Evolutionary conservation across 345 rosid species (phyloP).

Genomic region (Dipteronia sinensis): DNA sequence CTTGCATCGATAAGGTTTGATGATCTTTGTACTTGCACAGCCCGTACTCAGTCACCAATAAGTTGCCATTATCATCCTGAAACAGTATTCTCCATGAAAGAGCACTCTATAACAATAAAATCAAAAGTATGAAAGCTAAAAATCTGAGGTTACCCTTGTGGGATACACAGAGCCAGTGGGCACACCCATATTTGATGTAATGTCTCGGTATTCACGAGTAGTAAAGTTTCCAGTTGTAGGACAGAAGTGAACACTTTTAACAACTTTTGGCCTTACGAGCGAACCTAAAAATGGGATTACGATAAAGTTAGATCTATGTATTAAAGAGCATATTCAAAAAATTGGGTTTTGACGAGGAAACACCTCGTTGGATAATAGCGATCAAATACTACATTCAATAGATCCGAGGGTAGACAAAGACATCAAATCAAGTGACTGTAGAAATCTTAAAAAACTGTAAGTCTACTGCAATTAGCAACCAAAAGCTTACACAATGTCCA

Average conservation of each 20-base stretch:
- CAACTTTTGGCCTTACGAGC: slow-evolving; percentile 97
- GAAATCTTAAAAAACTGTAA: too few species aligned
- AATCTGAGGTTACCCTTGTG: slow-evolving; percentile 69
- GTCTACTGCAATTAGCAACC: too few species aligned
- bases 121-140: slow-evolving; percentile 6
- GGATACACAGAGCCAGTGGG: slow-evolving; percentile 99
- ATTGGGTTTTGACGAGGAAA: background rate
- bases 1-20: slow-evolving; percentile 96
- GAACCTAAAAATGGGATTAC: slow-evolving; percentile 59
- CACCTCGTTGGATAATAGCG: background rate
- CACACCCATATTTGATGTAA: slow-evolving; percentile 80
- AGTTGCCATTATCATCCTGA: slow-evolving; percentile 89
- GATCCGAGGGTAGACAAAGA: too few species aligned
- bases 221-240: slow-evolving; percentile 74
- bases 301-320: slow-evolving; percentile 9
- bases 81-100: slow-evolving; percentile 26
- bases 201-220: slow-evolving; percentile 86
- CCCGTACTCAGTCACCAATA: slow-evolving; percentile 96
- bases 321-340: background rate
- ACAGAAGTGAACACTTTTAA: slow-evolving; percentile 94
- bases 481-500: too few species aligned
- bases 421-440: too few species aligned
- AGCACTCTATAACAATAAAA: slow-evolving; percentile 7
- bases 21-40: slow-evolving; percentile 95
- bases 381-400: background rate